phyloP scores from a whole-genome alignment of 495 filamentous ascomycete species.

The Evernia prunastri region DNA sequence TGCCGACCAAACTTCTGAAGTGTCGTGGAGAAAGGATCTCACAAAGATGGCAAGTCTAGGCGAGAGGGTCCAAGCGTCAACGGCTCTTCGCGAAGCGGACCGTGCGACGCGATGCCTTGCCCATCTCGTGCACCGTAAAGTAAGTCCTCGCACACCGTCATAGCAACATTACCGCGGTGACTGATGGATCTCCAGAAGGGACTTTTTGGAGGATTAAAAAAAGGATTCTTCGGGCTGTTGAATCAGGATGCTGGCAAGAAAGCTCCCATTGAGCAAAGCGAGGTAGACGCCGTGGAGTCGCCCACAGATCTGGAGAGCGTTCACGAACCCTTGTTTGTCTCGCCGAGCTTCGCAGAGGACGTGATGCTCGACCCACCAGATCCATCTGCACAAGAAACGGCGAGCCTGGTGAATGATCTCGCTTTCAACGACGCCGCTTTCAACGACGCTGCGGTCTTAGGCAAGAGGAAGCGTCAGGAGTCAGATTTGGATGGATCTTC shows the following conservation, averaged over 20 bases:
- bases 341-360: not conserved
- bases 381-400: not conserved
- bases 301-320: not conserved
- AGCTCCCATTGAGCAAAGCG: not conserved
- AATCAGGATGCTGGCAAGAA: not conserved
- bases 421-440: not conserved
- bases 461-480: constrained; percentile 16
- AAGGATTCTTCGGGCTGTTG: not conserved
- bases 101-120: not conserved
- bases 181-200: not conserved
- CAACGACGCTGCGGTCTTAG: not conserved
- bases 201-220: not conserved
- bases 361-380: not conserved
- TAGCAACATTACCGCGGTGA: not conserved
- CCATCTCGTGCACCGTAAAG: not conserved
- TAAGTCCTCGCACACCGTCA: not conserved
- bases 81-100: not conserved
- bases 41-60: not conserved
- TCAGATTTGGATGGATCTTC: not conserved
- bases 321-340: not conserved
- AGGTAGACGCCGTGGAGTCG: not conserved
- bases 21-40: not conserved
- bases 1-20: not conserved
- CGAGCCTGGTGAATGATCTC: not conserved
- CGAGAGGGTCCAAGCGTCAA: not conserved